Conservation (phyloP, 345 rosid genomes). For the Conringia planisiliqua region DNA sequence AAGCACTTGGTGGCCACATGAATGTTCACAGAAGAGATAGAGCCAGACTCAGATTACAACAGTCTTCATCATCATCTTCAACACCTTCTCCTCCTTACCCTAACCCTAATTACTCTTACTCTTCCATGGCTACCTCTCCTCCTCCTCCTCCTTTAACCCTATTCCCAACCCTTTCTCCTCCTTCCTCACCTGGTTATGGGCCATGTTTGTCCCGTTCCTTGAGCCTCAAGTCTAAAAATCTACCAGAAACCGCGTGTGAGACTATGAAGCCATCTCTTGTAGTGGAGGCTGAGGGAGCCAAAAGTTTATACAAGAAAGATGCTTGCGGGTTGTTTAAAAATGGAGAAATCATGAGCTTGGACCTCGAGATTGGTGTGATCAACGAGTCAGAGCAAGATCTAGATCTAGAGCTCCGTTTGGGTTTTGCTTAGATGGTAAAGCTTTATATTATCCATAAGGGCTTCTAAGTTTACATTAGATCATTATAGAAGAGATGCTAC, state of each 20-base stretch:
- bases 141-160: constrained; percentile 44
- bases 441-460: neutral
- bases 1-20: constrained; percentile 99
- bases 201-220: constrained; percentile 29
- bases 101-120: constrained; percentile 56
- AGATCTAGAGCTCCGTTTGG: constrained; percentile 95
- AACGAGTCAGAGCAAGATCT: constrained; percentile 53
- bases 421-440: constrained; percentile 44
- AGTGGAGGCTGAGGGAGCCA: constrained; percentile 31
- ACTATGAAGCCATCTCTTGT: constrained; percentile 10
- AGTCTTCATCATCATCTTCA: constrained; percentile 52
- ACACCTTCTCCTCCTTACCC: constrained; percentile 58
- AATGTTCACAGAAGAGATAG: constrained; percentile 94
- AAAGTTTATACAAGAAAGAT: constrained; percentile 35
- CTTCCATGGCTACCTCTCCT: constrained; percentile 39
- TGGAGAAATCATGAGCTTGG: constrained; percentile 45
- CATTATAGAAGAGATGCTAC: constrained; percentile 10
- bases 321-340: constrained; percentile 40
- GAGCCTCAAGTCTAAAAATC: constrained; percentile 24
- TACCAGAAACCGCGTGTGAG: constrained; percentile 23
- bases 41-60: constrained; percentile 73
- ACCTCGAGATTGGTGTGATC: constrained; percentile 63
- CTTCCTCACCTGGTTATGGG: constrained; percentile 15
- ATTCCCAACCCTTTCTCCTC: constrained; percentile 41
- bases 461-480: neutral